Base-by-base conservation (phyloP, 768 basidiomycete species). In the Leucocoprinus leucothites region DNA sequence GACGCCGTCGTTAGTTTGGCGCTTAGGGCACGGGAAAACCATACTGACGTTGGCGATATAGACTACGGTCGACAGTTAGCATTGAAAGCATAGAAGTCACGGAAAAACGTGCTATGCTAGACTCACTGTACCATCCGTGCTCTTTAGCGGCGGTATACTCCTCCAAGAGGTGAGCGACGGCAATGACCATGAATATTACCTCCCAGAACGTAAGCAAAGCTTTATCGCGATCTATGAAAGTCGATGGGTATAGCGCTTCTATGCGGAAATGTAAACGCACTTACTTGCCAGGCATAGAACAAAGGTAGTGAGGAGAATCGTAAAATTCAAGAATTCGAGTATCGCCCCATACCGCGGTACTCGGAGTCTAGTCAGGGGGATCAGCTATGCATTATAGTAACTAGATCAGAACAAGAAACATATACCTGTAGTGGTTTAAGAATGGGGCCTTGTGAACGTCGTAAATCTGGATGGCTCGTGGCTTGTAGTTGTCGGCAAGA, bases 401-500 rank as follows among this genome's bases (percentile, higher is more conserved):
- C 38, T 4, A 38, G 11, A 6, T 31, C 11, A 25, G 53, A 22
- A 54, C 56, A 2, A 42, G 49, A 51, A 49, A 26, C 24, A 9
- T 7, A 16, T 18, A 84, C 84, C 91, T 77, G 64, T 94, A 93
- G 64, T 97, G 93, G 64, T 95, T 87, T 13, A 95, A 76, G 63
- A 90, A 85, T 0, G 89, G 85, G 1, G 84, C 82, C 16, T 73
- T 78, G 22, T 80, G 77, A 35, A 77, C 74, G 62, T 91, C 78
- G 66, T 94, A 93, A 28, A 86, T 74, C 61, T 86, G 83, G 59
- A 88, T 91, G 16, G 82, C 81, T 40, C 81, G 80, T 28, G 81
- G 82, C 70, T 91, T 93, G 73, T 98, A 98, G 64, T 91, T 90
- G 68, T 98, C 96, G 16, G 88, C 86, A 7, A 98, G 77, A 48